These are phyloP conservation scores for Porodaedalea pini DNA, from an alignment of 1,284 basidiomycete species.

Conservation along the genomic window DNA sequence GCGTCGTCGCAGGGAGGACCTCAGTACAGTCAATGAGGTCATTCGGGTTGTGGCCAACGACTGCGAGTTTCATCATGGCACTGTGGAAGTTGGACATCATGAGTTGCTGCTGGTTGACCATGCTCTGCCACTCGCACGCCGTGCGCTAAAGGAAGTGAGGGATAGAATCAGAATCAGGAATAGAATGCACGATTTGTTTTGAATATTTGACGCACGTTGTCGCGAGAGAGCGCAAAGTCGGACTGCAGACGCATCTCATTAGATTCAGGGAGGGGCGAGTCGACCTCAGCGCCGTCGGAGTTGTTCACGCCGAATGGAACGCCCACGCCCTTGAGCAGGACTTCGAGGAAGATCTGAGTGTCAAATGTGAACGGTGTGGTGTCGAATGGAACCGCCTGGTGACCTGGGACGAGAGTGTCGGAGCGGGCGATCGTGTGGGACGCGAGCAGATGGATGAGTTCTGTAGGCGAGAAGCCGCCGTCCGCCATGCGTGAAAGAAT, in stretches of 20 bases:
- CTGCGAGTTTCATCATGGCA: slow-evolving; percentile 21
- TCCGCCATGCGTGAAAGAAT: slow-evolving; percentile 28
- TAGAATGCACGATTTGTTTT: not conserved
- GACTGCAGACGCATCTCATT: slow-evolving; percentile 25
- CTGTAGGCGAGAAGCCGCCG: slow-evolving; percentile 29
- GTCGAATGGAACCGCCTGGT: slow-evolving; percentile 22
- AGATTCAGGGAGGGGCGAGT: slow-evolving; percentile 11
- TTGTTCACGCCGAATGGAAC: slow-evolving; percentile 19
- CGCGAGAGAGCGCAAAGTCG: slow-evolving; percentile 23
- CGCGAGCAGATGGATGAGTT: slow-evolving; percentile 30
- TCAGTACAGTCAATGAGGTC: slow-evolving; percentile 22
- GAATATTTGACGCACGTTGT: slow-evolving; percentile 4
- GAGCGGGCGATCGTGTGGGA: slow-evolving; percentile 23
- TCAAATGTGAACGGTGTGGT: slow-evolving; percentile 25
- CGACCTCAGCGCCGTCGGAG: slow-evolving; percentile 13
- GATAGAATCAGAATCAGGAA: not conserved
- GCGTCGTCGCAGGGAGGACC: slow-evolving; percentile 15
- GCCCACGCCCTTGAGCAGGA: slow-evolving; percentile 21
- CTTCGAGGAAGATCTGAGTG: slow-evolving; percentile 24
- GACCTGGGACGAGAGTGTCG: slow-evolving; percentile 21
- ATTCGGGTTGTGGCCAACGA: slow-evolving; percentile 19
- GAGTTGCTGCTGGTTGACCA: slow-evolving; percentile 18
- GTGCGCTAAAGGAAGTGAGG: slow-evolving; percentile 11
- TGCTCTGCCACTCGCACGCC: slow-evolving; percentile 22
- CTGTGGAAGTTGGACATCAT: slow-evolving; percentile 20